Percentiles rank a stretch among this genome's conserved stretches.
Conservation (phyloP, 176 grass and related monocot species). For the Leersia perrieri region DNA sequence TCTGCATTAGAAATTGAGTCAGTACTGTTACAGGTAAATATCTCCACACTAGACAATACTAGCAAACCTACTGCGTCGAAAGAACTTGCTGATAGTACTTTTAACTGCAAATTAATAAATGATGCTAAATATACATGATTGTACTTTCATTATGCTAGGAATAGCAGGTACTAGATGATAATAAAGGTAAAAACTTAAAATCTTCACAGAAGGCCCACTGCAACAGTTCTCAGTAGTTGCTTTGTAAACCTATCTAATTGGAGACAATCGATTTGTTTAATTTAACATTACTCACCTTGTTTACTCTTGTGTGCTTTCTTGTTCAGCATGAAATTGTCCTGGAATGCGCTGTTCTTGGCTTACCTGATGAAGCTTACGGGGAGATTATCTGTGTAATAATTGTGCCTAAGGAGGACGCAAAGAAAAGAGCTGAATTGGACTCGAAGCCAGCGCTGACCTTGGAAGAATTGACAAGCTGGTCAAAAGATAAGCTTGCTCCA, state of each 20-base stretch:
- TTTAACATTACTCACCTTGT: slow-evolving; percentile 2
- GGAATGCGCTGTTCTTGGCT: slow-evolving; percentile 85
- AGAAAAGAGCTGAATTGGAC: slow-evolving; percentile 47
- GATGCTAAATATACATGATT: not conserved
- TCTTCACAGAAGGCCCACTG: not conserved
- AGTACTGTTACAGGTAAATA: slow-evolving; percentile 76
- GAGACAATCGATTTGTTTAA: not conserved
- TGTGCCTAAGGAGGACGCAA: slow-evolving; percentile 62
- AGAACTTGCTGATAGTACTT: slow-evolving; percentile 14
- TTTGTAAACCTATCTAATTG: not conserved
- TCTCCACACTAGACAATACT: not conserved
- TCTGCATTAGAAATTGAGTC: slow-evolving; percentile 96
- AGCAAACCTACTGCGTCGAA: not conserved
- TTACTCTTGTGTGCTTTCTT: not conserved
- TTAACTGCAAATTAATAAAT: not conserved
- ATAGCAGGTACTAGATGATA: not conserved
- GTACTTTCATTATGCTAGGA: not conserved
- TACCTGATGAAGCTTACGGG: slow-evolving; percentile 81
- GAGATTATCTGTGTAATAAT: slow-evolving; percentile 84
- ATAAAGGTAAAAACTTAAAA: slow-evolving; percentile 26
- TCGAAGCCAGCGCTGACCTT: slow-evolving; percentile 61
- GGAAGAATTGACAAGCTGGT: slow-evolving; percentile 72
- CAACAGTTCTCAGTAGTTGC: not conserved
- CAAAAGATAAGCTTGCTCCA: slow-evolving; percentile 90
- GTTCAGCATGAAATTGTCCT: slow-evolving; percentile 59